Evolutionary conservation across 345 rosid genomes (phyloP), one percentile per base, ranked within the genome.

Genomic region (Erodium maritimum): DNA sequence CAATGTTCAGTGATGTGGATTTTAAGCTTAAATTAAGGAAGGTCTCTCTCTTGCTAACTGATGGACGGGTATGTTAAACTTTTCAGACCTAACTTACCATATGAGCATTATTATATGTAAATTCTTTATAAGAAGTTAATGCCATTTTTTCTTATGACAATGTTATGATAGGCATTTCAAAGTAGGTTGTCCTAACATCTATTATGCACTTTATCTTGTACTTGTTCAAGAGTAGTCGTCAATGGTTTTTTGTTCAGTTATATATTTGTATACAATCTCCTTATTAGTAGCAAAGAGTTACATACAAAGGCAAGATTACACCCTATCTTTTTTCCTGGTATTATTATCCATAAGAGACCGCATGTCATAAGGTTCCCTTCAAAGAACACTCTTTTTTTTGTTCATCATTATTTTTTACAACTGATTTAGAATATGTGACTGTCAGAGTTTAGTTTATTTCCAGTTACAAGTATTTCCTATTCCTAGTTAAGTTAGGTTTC

Each of bases 1-100:
- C 64, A 75, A 34, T 67, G 29, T 66, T 75, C 57, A 78, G 61
- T 69, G 60, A 65, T 56, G 21, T 84, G 59, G 73, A 74, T 58
- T 56, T 80, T 19, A 77, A 73, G 59, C 37, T 84, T 59, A 80
- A 78, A 72, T 64, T 80, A 17, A 81, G 75, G 76, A 84, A 84
- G 65, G 69, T 65, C 24, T 88, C 95, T 61, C 70, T 88, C 63
- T 80, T 86, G 60, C 69, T 88, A 65, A 84, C 91, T 69, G 97
- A 88, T 77, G 96, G 88, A 75, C 82, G 84, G 91, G 97, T 91
- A 84, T 17, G 77, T 52, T 58, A 52, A 18, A 51, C 34, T 25
- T 54, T n/a, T 61, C 52, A 22, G 14, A 23, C 56, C 54, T 19
- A 25, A 25, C 13, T 21, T 20, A 37, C 20, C 10, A 25, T 16